Percentiles rank a stretch among this genome's conserved stretches.
These are phyloP conservation scores for Wickerhamomyces ciferrii DNA, from an alignment of 805 yeast species.

Conservation along the genomic window DNA sequence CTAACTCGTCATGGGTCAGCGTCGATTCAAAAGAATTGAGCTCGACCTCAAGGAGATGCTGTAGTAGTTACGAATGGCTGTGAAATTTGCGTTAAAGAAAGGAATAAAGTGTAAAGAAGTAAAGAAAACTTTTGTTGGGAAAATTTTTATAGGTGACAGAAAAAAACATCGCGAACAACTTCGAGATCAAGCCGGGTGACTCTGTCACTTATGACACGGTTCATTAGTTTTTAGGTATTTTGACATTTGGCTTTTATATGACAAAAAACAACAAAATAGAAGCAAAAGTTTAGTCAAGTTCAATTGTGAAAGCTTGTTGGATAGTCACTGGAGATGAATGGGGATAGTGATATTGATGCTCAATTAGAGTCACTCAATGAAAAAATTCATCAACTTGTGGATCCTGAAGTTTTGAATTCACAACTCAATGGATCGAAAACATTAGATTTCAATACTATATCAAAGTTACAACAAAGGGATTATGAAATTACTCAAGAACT, in stretches of 20 bases:
- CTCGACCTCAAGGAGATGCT: slow-evolving; percentile 69
- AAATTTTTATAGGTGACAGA: background rate
- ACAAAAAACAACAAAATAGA: background rate
- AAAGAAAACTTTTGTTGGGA: background rate
- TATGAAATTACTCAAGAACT: slow-evolving; percentile 12
- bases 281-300: background rate
- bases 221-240: background rate
- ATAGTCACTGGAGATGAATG: background rate
- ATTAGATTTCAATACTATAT: slow-evolving; percentile 9
- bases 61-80: slow-evolving; percentile 56
- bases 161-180: background rate
- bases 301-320: background rate
- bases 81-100: slow-evolving; percentile 49
- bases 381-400: slow-evolving; percentile 2
- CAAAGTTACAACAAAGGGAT: slow-evolving; percentile 14
- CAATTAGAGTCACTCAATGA: background rate
- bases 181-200: background rate
- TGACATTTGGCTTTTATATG: background rate
- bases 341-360: background rate
- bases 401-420: slow-evolving; percentile 3
- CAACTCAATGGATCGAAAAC: background rate
- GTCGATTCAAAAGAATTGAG: slow-evolving; percentile 36
- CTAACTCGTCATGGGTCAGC: slow-evolving; percentile 62
- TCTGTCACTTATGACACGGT: background rate
- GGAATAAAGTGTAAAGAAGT: slow-evolving; percentile 1